A percentile compares a stretch with the other conserved stretches of the same genome.
Conservation (phyloP, 2,329 filamentous ascomycete genomes). For the Pyricularia sp. region DNA sequence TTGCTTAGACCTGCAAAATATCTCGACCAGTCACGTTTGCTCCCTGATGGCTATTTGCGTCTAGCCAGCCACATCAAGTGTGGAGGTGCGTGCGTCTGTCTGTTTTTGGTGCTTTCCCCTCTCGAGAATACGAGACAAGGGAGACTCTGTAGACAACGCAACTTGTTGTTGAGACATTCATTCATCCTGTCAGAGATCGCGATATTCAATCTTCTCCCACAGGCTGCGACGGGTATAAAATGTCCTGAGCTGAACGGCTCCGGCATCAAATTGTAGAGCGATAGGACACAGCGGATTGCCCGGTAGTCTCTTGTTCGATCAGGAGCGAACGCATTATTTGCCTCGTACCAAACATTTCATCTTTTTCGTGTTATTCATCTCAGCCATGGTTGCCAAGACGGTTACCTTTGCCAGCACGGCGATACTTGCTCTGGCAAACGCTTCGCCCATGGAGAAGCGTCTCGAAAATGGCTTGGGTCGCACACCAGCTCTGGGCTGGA, state of each 20-base stretch:
- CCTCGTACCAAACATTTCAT: neutral
- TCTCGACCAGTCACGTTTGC: too few species aligned
- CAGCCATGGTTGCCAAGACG: neutral
- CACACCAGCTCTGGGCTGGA: slow-evolving; percentile 1
- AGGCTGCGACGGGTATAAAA: neutral
- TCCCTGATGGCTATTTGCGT: neutral
- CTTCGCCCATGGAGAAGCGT: neutral
- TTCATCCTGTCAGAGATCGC: neutral
- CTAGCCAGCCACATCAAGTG: neutral
- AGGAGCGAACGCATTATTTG: neutral
- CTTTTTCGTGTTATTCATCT: neutral
- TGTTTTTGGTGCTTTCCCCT: neutral
- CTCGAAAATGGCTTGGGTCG: slow-evolving; percentile 3
- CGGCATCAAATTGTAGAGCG: neutral
- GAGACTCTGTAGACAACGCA: neutral
- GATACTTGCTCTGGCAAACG: neutral
- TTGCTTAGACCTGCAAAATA: neutral
- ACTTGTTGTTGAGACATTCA: neutral
- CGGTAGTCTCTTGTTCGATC: neutral
- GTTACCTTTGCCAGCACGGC: neutral
- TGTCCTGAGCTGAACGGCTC: neutral
- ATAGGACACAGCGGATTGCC: neutral
- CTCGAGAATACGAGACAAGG: neutral
- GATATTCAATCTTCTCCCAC: too few species aligned
- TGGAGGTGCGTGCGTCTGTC: neutral